Evolutionary conservation across 169 alveolate genomes (phyloP).

Genomic region (Sarcocystis neurona): DNA sequence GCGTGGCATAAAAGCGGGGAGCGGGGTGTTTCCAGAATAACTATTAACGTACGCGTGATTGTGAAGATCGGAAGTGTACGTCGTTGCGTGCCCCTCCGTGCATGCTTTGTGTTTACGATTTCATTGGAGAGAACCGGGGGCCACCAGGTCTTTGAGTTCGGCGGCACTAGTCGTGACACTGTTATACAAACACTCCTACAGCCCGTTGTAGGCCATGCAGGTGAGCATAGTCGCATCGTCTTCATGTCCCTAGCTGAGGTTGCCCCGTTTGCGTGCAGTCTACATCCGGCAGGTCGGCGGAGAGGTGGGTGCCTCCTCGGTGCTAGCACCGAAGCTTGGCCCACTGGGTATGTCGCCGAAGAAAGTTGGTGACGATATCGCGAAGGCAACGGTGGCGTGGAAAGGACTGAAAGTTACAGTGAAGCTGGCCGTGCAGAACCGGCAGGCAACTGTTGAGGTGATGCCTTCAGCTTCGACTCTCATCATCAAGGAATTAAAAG

Average conservation of each 20-base stretch:
- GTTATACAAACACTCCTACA: too few relatives aligned
- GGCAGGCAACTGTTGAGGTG: constrained; percentile 91
- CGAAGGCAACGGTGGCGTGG: constrained; percentile 95
- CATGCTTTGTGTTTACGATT: too few relatives aligned
- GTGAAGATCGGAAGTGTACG: too few relatives aligned
- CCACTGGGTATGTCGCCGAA: constrained; percentile 90
- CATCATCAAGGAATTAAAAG: constrained; percentile 93
- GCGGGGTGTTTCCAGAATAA: too few relatives aligned
- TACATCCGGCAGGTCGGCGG: constrained; percentile 97
- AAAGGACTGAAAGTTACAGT: constrained; percentile 92
- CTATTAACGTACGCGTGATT: too few relatives aligned
- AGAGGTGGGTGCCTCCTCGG: constrained; percentile 97
- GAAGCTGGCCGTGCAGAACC: constrained; percentile 77
- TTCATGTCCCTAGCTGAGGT: neutral
- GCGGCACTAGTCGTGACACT: too few relatives aligned
- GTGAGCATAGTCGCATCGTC: too few relatives aligned
- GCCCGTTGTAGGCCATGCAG: too few relatives aligned
- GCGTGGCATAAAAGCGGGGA: too few relatives aligned
- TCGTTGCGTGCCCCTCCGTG: too few relatives aligned
- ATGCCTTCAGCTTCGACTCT: constrained; percentile 96
- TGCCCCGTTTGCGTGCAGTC: constrained; percentile 69
- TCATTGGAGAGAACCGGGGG: too few relatives aligned
- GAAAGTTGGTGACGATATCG: constrained; percentile 97
- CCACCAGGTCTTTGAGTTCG: too few relatives aligned
- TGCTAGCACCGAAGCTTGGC: constrained; percentile 97